phyloP scores from a whole-genome alignment of 257 asterid genomes.

The Gentiana straminea region DNA sequence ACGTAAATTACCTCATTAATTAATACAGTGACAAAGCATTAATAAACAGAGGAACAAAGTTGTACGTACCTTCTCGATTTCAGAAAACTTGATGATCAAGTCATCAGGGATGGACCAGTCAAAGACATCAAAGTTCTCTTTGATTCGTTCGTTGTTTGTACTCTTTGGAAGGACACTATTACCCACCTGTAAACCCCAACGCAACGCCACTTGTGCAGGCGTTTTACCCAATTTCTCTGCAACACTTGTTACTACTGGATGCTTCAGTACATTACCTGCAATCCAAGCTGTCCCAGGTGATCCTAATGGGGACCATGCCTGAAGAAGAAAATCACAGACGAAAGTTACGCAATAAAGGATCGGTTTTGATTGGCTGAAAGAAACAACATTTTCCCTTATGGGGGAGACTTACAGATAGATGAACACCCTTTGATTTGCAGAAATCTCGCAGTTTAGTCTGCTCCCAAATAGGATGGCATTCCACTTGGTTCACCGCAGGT shows the following conservation, averaged over 20 bases:
- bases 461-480: conserved; percentile 57
- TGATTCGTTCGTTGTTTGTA: conserved; percentile 26
- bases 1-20: neutral
- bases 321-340: neutral
- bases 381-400: too few relatives aligned
- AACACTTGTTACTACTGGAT: conserved; percentile 34
- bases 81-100: conserved; percentile 28
- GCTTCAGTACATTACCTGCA: conserved; percentile 50
- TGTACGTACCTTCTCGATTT: conserved; percentile 31
- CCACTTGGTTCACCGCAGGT: conserved; percentile 63
- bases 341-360: neutral
- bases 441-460: conserved; percentile 35
- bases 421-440: conserved; percentile 49
- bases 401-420: conserved; percentile 36
- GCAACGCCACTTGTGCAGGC: conserved; percentile 38
- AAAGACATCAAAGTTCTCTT: conserved; percentile 24
- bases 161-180: conserved; percentile 43
- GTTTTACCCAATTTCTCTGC: conserved; percentile 39
- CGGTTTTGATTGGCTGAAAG: too few relatives aligned
- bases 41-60: neutral
- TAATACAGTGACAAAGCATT: too few relatives aligned
- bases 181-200: conserved; percentile 42
- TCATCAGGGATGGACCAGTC: conserved; percentile 42
- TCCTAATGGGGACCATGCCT: conserved; percentile 88
- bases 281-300: conserved; percentile 71